A percentile compares a stretch with the other conserved stretches of the same genome.
Conservation (phyloP, 805 yeast species). For the Starmera caribaea region DNA sequence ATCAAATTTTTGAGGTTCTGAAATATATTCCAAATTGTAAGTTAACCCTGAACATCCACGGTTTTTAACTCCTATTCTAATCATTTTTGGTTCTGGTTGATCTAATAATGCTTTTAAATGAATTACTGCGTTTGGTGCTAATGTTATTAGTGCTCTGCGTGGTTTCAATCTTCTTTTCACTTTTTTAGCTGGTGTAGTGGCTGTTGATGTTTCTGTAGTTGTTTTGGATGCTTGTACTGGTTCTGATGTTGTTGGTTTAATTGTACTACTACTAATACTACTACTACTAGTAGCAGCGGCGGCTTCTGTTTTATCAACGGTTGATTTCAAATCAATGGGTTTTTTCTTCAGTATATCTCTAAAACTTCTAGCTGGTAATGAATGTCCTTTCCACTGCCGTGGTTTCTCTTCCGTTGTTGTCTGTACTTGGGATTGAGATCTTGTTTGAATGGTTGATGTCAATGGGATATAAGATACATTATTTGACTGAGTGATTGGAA, state of each 20-base stretch:
- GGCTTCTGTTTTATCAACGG: conserved; percentile 5
- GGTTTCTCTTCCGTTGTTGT: neutral
- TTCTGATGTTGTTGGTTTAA: conserved; percentile 1
- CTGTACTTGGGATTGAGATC: neutral
- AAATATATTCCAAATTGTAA: conserved; percentile 84
- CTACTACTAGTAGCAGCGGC: conserved; percentile 5
- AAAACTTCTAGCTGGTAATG: conserved; percentile 19
- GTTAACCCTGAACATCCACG: conserved; percentile 96
- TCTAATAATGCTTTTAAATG: conserved; percentile 62
- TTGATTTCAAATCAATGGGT: conserved; percentile 1
- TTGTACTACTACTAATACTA: conserved; percentile 5
- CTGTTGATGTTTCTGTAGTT: conserved; percentile 12
- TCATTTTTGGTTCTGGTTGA: conserved; percentile 81
- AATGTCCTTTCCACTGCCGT: conserved; percentile 17
- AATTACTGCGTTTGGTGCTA: conserved; percentile 63
- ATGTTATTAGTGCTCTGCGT: conserved; percentile 79
- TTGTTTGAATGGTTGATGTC: neutral
- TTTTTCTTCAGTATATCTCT: conserved; percentile 14
- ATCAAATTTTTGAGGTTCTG: conserved; percentile 88
- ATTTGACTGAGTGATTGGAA: conserved; percentile 13
- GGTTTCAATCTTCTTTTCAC: conserved; percentile 68
- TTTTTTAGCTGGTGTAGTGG: conserved; percentile 22
- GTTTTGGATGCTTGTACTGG: conserved; percentile 12
- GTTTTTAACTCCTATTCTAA: conserved; percentile 89
- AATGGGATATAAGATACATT: conserved; percentile 12